Evolutionary conservation across 345 rosid genomes (phyloP).

Genomic region (Bruguiera sexangula): DNA sequence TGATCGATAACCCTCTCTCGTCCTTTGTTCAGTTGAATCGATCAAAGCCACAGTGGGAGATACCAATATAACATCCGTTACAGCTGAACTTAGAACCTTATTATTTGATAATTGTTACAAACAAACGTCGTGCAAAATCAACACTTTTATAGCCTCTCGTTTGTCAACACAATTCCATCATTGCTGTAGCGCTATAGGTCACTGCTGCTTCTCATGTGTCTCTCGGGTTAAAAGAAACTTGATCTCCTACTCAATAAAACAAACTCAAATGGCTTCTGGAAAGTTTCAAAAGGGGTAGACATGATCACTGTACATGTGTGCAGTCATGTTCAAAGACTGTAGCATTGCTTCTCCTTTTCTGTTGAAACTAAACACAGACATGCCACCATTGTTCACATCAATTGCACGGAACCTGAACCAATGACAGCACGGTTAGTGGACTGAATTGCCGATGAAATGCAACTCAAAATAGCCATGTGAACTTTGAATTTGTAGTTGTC

Average conservation of each 20-base stretch:
- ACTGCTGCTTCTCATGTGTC: too few species aligned
- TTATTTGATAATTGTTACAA: too few species aligned
- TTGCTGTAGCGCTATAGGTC: too few species aligned
- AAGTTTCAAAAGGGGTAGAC: conserved; percentile 34
- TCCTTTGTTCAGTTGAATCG: too few species aligned
- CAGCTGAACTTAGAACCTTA: too few species aligned
- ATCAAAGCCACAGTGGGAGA: too few species aligned
- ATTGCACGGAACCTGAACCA: conserved; percentile 50
- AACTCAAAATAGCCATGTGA: conserved; percentile 6
- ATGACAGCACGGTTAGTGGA: not conserved
- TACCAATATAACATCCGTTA: too few species aligned
- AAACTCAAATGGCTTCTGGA: not conserved
- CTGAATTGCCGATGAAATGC: not conserved
- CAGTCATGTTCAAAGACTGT: conserved; percentile 53
- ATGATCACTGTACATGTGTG: conserved; percentile 54
- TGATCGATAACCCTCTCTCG: too few species aligned
- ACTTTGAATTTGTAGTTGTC: not conserved
- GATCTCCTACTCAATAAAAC: not conserved
- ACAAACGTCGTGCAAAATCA: too few species aligned
- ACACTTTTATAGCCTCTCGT: too few species aligned
- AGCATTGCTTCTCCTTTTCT: conserved; percentile 64
- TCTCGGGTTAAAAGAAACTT: not conserved
- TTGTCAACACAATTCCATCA: too few species aligned
- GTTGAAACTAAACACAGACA: conserved; percentile 47
- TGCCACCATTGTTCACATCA: conserved; percentile 58